Evolutionary conservation across 495 filamentous ascomycete species (phyloP).

Genomic region (Xylaria bambusicola): DNA sequence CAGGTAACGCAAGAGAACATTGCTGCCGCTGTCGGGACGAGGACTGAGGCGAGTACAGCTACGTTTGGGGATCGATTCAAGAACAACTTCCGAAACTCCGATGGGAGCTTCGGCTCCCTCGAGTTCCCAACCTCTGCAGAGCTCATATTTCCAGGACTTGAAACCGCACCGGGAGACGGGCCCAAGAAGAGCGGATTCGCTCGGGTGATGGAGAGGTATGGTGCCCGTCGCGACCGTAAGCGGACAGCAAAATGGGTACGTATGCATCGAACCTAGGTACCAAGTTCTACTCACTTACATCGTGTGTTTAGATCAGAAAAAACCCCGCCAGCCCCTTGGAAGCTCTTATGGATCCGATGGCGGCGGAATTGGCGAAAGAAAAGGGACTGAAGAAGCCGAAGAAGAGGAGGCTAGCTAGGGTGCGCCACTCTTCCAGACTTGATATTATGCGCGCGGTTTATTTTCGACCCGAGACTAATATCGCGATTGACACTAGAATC

Average conservation of each 20-base stretch:
- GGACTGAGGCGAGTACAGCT: background rate
- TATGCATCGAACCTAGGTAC: no score
- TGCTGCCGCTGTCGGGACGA: background rate
- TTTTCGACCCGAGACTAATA: background rate
- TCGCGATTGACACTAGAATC: background rate
- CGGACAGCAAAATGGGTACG: conserved; percentile 8
- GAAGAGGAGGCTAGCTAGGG: background rate
- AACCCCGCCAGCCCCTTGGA: background rate
- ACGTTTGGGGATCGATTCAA: conserved; percentile 1
- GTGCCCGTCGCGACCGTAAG: conserved; percentile 1
- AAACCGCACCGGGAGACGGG: conserved; percentile 15
- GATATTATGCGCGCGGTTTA: background rate
- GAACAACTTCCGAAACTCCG: conserved; percentile 22
- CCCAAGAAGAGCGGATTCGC: conserved; percentile 16
- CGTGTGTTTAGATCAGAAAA: background rate
- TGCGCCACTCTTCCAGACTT: background rate
- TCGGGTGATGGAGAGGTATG: conserved; percentile 1
- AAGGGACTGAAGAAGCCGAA: conserved; percentile 1
- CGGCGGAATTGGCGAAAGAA: background rate
- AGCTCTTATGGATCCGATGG: background rate
- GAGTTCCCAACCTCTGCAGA: conserved; percentile 31
- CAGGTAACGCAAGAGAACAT: conserved; percentile 17
- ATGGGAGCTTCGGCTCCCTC: conserved; percentile 28
- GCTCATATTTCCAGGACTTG: conserved; percentile 29
- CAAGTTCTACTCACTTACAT: background rate